Evolutionary conservation across 2,329 filamentous ascomycete genomes (phyloP), one percentile per base, ranked within the genome.

Genomic region (Venturiaceae sp.): DNA sequence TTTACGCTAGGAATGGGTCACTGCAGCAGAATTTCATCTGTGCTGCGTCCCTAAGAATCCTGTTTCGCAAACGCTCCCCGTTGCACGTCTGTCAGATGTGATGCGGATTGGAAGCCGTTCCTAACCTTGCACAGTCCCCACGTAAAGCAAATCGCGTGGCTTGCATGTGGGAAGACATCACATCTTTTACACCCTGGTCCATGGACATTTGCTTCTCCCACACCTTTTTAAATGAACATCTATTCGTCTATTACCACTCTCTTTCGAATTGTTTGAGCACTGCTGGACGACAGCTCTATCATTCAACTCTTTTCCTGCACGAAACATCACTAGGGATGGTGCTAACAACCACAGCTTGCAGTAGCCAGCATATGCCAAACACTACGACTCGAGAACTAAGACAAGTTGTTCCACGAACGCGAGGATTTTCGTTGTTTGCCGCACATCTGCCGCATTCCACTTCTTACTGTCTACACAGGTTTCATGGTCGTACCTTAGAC

Each of bases 141-240:
- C 44, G 44, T 23, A 46, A 26, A 46, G 41, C 41, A 46, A 3
- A 8, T 30, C 44, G 44, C 44, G 44, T 50, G 44, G 44, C 44
- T 30, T 50, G 44, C 44, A 50, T n/a, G 44, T 50, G 44, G 44
- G 44, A 50, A n/a, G 44, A 13, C 44, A 50, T 50, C 44, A 50
- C 44, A 50, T n/a, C 44, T 32, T n/a, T n/a, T 23, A 30, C n/a
- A 50, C 44, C 44, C 44, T 50, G 28, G 44, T 50, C 23, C 23
- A 7, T 30, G 4, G 26, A 50, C 4, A 26, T 2, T 16, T 50
- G 44, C 44, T 50, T 30, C 44, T 50, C 44, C 44, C 44, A 50
- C 44, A 50, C 44, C 44, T 26, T 50, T 30, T 30, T 7, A 1
- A 16, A 26, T 26, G 21, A 16, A 47, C 21, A 30, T 21, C 16